Conservation (phyloP, 164 flowering plant genomes). For the Nymphaea thermarum region DNA sequence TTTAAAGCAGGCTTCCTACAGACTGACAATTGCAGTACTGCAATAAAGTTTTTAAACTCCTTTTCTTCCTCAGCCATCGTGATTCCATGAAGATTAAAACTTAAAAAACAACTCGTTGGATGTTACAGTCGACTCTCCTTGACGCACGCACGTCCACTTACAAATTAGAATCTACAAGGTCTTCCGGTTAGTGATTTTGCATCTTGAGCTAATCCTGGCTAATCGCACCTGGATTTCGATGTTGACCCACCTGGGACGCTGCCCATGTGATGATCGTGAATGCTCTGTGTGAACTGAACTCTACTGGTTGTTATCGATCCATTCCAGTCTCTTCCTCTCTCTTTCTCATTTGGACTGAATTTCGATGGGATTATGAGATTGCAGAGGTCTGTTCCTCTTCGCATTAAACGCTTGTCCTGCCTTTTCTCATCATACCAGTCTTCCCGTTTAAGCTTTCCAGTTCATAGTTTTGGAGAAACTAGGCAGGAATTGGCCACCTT, state of each 20-base stretch:
- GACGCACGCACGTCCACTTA: neutral
- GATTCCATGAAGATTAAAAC: too few relatives aligned
- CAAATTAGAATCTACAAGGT: neutral
- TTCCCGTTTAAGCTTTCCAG: neutral
- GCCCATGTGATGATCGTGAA: too few relatives aligned
- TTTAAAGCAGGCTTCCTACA: too few relatives aligned
- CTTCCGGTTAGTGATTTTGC: neutral
- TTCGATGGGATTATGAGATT: neutral
- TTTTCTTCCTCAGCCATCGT: too few relatives aligned
- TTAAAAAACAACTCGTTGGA: too few relatives aligned
- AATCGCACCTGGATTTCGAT: neutral
- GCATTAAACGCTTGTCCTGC: neutral
- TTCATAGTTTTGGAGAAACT: constrained; percentile 1
- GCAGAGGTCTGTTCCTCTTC: neutral
- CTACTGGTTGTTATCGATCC: too few relatives aligned
- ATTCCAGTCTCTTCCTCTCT: too few relatives aligned
- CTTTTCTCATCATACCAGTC: neutral
- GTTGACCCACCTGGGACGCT: too few relatives aligned
- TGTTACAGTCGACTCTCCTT: too few relatives aligned
- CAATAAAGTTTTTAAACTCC: too few relatives aligned
- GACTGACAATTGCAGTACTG: too few relatives aligned
- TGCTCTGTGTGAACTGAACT: too few relatives aligned
- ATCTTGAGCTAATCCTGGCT: neutral
- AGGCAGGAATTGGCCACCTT: constrained; percentile 29
- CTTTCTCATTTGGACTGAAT: neutral